Base-by-base conservation (phyloP, 805 yeast species). In the Schizosaccharomyces octosporus region DNA sequence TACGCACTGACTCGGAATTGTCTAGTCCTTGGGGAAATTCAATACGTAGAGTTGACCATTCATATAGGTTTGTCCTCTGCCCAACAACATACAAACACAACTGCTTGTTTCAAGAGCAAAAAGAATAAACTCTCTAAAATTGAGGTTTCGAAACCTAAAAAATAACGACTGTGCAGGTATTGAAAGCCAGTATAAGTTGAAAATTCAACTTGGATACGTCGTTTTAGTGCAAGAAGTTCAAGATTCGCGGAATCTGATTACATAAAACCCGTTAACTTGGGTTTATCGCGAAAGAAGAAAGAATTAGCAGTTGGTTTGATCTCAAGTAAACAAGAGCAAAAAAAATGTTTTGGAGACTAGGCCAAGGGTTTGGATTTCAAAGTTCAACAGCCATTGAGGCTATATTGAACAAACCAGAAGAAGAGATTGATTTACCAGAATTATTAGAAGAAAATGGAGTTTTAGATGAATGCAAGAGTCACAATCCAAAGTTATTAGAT, bases 401-500 rank as follows among this genome's bases (percentile, higher is more conserved):
- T 67, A 72, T 68, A 72, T 79, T 71, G 55, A 81, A 79, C 63
- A 73, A 72, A 62, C 75, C 75, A 4, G 75, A 77, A 62, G 60
- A 57, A 21, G 60, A 57, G 39, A 74, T 72, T 64, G 69, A 72
- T 19, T 67, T 72, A 41, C 64, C 66, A 39, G 84, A 83, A 59
- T 71, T 87, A 57, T 73, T 87, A 64, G 88, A 84, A 68, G 90
- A 85, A 66, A 84, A 81, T 58, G 89, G 84, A 63, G 71, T 87
- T 36, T 74, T 85, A 32, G 85, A 85, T 63, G 93, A 86, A 69
- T 73, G 87, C 45, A 72, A 83, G 64, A 79, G 84, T 27, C 82
- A 87, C 21, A 85, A 85, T 69, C 77, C 83, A 57, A 83, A 84
- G 68, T 76, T 93, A 60, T 76, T 89, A 48, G 93, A 87, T 67